These are phyloP conservation scores for Voacanga thouarsii DNA, from an alignment of 257 asterid genomes.

Conservation along the genomic window DNA sequence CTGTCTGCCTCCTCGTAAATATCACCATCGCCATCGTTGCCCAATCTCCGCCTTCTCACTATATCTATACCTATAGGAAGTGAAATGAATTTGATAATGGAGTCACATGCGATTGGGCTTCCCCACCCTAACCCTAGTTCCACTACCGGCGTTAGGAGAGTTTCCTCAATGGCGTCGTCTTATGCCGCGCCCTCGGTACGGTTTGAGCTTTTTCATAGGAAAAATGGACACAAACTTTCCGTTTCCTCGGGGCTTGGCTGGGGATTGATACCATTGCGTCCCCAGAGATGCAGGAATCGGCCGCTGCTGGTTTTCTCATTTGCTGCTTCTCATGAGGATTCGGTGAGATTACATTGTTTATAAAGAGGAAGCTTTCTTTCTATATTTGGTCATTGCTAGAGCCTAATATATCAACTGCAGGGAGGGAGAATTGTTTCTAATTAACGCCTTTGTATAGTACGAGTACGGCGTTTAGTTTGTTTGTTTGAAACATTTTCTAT, in stretches of 20 bases:
- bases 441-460: too few species aligned
- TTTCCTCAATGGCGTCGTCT: background rate
- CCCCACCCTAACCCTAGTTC: slow-evolving; percentile 7
- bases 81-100: background rate
- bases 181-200: slow-evolving; percentile 17
- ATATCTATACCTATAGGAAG: background rate
- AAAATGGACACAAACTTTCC: slow-evolving; percentile 10
- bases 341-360: slow-evolving; percentile 42
- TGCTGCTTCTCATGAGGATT: slow-evolving; percentile 76
- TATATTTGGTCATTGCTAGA: background rate
- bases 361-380: background rate
- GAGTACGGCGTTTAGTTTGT: background rate
- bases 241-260: slow-evolving; percentile 29
- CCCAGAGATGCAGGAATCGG: slow-evolving; percentile 32
- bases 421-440: background rate
- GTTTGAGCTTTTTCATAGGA: slow-evolving; percentile 15
- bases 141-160: background rate
- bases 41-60: background rate
- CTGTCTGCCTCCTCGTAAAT: background rate
- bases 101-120: background rate
- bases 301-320: slow-evolving; percentile 33
- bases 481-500: background rate
- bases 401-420: background rate
- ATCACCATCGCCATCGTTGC: background rate
- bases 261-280: slow-evolving; percentile 9